Base-by-base conservation (phyloP, 441 rosid species). In the Aleurites moluccanus region DNA sequence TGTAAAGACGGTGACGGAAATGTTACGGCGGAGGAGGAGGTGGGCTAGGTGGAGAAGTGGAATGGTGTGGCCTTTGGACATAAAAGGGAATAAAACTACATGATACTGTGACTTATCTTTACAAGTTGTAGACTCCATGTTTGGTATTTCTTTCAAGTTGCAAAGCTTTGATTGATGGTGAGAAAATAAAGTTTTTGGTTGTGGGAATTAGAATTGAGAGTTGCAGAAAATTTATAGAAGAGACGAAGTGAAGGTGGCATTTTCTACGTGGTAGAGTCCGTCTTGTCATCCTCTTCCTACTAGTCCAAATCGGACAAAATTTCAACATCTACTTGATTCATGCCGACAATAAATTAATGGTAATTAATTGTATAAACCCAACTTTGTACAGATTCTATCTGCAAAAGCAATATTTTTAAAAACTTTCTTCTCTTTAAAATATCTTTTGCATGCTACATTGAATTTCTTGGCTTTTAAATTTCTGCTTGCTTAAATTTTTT, bases 51-150 rank as follows among this genome's bases (percentile, higher is more conserved):
- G 86, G 78, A 93, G 91, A 72, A 91, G 79, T 38, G 98, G 96
- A 25, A 91, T 88, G 56, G 78, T 86, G 79, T 93, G 97, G 52
- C 98, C 92, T 80, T 91, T 90, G 10, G 96, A 81, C 94, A 90
- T 87, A 86, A 88, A 93, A 14, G 98, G 96, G 82, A 89, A 90
- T 49, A 91, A 73, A 69, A 85, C 75, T 23, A 80, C 88, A 69
- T 90, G 92, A 21, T 45, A 72, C 0, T 64, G 71, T 11, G 69
- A 57, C 30, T 27, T 21, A 14, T 38, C 40, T 38, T 38, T 50
- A 2, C 53, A 13, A 2, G 14, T 4, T 52, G 18, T n/a, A n/a
- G 53, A 27, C 16, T 45, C 65, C 45, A 28, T 30, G 3, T 9
- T 8, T 33, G 13, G 45, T 53, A 4, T 69, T 18, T 52, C 60